phyloP scores from a whole-genome alignment of 2,329 filamentous ascomycete species.

The Sporothrix dimorphospora region DNA sequence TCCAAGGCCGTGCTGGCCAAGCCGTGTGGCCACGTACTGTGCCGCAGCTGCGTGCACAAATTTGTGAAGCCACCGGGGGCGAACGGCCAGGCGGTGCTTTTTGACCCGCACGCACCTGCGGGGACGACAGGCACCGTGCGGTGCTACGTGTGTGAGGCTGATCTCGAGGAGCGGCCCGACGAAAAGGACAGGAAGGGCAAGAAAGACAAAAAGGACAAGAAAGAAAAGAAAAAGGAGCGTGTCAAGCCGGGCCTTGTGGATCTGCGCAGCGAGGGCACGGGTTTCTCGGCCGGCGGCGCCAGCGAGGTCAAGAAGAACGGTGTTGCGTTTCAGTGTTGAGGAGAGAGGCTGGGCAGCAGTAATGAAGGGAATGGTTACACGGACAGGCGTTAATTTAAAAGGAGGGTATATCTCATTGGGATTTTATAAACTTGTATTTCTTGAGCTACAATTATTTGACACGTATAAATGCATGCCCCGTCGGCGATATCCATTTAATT shows the following conservation, averaged over 20 bases:
- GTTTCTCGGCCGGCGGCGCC: constrained; percentile 84
- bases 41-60: constrained; percentile 79
- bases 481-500: not conserved
- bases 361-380: not conserved
- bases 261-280: constrained; percentile 84
- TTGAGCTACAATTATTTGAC: not conserved
- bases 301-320: constrained; percentile 79
- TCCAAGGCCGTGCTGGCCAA: constrained; percentile 81
- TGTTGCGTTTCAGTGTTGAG: constrained; percentile 47
- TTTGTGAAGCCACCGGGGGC: constrained; percentile 67
- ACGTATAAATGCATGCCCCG: not conserved
- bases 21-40: constrained; percentile 90
- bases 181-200: constrained; percentile 48
- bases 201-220: constrained; percentile 46
- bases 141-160: constrained; percentile 87
- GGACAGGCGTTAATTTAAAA: not conserved
- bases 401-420: not conserved
- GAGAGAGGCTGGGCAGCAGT: not conserved
- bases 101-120: constrained; percentile 63
- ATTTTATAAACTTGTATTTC: not conserved
- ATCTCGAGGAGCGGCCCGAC: constrained; percentile 59
- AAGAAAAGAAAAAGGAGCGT: constrained; percentile 53
- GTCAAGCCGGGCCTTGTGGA: constrained; percentile 74
- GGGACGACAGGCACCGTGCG: constrained; percentile 51
- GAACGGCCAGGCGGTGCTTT: constrained; percentile 15